A percentile compares a stretch with the other conserved stretches of the same genome.
These are phyloP conservation scores for Aspergillus alliaceus DNA, from an alignment of 2,329 filamentous ascomycete species.

Conservation along the genomic window DNA sequence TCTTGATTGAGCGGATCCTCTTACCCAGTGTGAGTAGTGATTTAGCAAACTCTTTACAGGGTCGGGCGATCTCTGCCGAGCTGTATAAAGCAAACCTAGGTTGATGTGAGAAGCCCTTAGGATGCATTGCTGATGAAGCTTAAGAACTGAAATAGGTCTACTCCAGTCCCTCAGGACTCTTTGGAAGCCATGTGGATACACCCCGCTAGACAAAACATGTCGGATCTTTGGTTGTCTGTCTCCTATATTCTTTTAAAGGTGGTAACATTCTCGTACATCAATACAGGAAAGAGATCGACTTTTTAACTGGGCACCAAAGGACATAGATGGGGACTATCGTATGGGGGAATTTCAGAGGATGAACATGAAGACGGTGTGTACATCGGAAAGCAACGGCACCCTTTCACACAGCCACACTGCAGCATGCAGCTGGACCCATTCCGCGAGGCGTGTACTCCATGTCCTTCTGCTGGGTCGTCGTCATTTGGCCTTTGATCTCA, in stretches of 20 bases:
- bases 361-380: too few species aligned
- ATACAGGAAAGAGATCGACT: conserved; percentile 22
- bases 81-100: conserved; percentile 58
- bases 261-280: conserved; percentile 36
- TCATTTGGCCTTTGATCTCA: not conserved
- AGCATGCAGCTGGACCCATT: not conserved
- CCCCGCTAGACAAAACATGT: conserved; percentile 52
- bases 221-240: conserved; percentile 55
- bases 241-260: conserved; percentile 40
- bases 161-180: conserved; percentile 51
- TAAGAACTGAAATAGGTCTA: conserved; percentile 44
- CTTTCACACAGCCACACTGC: not conserved
- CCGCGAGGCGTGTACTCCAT: not conserved
- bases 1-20: conserved; percentile 50
- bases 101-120: not conserved
- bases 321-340: too few species aligned
- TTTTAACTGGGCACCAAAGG: conserved; percentile 29
- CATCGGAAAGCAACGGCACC: too few species aligned
- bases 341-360: too few species aligned
- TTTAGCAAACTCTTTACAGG: conserved; percentile 11
- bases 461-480: not conserved
- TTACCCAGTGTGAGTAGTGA: conserved; percentile 31
- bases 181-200: conserved; percentile 56
- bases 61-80: conserved; percentile 49
- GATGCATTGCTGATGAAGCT: not conserved